These are phyloP conservation scores for Paraglomus brasilianum DNA, from an alignment of 192 early-diverging fungal species.

Conservation along the genomic window DNA sequence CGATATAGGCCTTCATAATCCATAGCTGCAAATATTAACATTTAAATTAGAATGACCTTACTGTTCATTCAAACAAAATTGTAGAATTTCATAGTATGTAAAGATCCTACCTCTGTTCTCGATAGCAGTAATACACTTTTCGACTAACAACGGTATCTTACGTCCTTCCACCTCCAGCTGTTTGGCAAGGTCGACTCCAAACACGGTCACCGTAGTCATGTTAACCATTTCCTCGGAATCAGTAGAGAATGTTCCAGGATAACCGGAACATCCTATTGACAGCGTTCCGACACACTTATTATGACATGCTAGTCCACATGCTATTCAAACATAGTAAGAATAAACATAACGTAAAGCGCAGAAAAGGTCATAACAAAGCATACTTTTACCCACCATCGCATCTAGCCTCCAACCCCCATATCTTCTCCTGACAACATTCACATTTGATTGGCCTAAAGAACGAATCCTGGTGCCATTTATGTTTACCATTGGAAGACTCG, in stretches of 20 bases:
- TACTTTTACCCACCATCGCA: conserved; percentile 42
- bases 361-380: too few relatives aligned
- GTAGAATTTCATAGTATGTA: too few relatives aligned
- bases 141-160: conserved; percentile 63
- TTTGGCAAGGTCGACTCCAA: conserved; percentile 58
- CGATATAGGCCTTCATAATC: conserved; percentile 79
- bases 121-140: conserved; percentile 62
- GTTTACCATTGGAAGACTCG: conserved; percentile 28
- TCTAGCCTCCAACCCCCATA: conserved; percentile 53
- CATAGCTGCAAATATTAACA: too few relatives aligned
- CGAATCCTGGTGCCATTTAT: conserved; percentile 43
- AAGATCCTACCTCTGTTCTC: conserved; percentile 49
- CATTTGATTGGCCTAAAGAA: conserved; percentile 50
- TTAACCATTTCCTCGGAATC: conserved; percentile 35
- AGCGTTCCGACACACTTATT: conserved; percentile 40
- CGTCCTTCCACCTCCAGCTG: conserved; percentile 56
- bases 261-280: conserved; percentile 28
- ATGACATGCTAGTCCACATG: conserved; percentile 50
- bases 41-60: too few relatives aligned
- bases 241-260: conserved; percentile 15
- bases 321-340: conserved; percentile 27
- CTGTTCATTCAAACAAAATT: too few relatives aligned
- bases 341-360: not conserved
- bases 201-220: too few relatives aligned
- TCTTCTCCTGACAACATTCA: conserved; percentile 56